phyloP scores from a whole-genome alignment of 495 filamentous ascomycete species.

The Lepraria neglecta region DNA sequence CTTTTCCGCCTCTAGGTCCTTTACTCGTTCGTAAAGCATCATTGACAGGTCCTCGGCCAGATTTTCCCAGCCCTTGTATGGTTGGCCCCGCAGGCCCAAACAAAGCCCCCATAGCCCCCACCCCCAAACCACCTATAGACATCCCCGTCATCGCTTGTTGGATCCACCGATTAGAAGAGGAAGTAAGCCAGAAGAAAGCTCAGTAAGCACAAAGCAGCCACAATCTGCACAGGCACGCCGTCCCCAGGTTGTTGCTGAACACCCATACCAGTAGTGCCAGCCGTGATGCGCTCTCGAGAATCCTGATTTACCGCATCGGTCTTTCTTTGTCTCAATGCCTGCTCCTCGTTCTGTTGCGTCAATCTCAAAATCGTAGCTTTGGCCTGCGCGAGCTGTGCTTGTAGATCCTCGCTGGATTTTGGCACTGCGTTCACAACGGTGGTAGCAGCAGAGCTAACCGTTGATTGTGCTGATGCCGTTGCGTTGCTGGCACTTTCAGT shows the following conservation, averaged over 20 bases:
- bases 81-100: too few species aligned
- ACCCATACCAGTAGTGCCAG: constrained; percentile 44
- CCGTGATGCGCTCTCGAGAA: constrained; percentile 34
- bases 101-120: background rate
- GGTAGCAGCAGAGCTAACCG: constrained; percentile 39
- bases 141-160: background rate
- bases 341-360: constrained; percentile 60
- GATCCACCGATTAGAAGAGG: constrained; percentile 63
- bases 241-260: constrained; percentile 53
- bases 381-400: constrained; percentile 66
- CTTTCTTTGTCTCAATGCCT: constrained; percentile 66
- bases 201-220: constrained; percentile 74
- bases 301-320: constrained; percentile 36
- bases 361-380: constrained; percentile 65
- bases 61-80: background rate
- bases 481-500: constrained; percentile 17
- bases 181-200: constrained; percentile 92
- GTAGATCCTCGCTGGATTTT: constrained; percentile 57
- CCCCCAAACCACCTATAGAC: background rate
- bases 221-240: constrained; percentile 82
- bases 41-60: background rate
- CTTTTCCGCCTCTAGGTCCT: background rate
- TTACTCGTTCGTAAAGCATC: constrained; percentile 7
- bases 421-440: constrained; percentile 40
- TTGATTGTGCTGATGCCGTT: constrained; percentile 25